These are phyloP conservation scores for Cladophialophora carrionii DNA, from an alignment of 2,329 filamentous ascomycete genomes.

Conservation along the genomic window DNA sequence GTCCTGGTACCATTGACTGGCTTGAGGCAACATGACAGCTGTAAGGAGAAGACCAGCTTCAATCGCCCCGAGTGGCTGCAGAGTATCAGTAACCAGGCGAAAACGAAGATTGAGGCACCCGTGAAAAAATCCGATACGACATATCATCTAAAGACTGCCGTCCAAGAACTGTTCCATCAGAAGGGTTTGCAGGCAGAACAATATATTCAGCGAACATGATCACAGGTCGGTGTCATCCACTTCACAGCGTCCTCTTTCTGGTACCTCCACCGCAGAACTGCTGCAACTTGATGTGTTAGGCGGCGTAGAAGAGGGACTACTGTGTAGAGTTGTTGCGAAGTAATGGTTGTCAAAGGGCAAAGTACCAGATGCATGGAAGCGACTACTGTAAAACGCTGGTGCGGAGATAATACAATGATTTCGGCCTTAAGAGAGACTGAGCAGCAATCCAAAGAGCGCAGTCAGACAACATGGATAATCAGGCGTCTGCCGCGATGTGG, in stretches of 20 bases:
- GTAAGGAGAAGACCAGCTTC: too few relatives aligned
- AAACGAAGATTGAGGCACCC: neutral
- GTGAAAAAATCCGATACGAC: neutral
- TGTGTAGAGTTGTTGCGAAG: neutral
- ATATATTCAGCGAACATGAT: too few relatives aligned
- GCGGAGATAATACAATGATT: neutral
- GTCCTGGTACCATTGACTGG: too few relatives aligned
- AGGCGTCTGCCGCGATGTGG: too few relatives aligned
- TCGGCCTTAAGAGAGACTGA: neutral
- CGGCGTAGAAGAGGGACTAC: neutral
- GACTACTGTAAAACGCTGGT: neutral
- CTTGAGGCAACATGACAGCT: too few relatives aligned
- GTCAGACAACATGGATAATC: neutral
- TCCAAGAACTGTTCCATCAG: too few relatives aligned
- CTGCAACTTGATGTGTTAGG: neutral
- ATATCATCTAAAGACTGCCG: too few relatives aligned
- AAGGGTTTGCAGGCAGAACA: too few relatives aligned
- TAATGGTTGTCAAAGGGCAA: neutral
- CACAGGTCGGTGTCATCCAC: neutral
- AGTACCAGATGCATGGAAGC: neutral
- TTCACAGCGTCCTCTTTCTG: neutral
- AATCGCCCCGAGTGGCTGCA: too few relatives aligned
- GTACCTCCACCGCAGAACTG: neutral
- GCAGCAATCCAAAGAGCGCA: neutral
- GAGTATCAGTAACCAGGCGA: neutral